These are phyloP conservation scores for Colletotrichum aenigma DNA, from an alignment of 2,329 filamentous ascomycete species.

Conservation along the genomic window DNA sequence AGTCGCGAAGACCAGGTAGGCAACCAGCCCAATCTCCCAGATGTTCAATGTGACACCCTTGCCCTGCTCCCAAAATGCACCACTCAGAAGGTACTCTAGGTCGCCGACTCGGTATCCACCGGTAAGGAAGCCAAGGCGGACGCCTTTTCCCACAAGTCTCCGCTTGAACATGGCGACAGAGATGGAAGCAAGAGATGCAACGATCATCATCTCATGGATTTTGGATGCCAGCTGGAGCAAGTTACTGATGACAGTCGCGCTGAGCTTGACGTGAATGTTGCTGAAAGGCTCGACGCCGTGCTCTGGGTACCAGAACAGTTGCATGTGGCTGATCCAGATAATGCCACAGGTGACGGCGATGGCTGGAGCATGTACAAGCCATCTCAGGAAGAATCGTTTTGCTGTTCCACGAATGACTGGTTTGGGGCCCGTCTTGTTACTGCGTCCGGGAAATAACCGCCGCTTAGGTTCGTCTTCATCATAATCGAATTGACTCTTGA, in stretches of 20 bases:
- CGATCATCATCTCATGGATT: background rate
- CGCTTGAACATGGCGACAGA: background rate
- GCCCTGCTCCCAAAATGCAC: background rate
- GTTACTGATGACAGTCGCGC: background rate
- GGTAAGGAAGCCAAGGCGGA: conserved; percentile 3
- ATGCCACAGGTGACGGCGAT: background rate
- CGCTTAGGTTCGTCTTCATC: background rate
- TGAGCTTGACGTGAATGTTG: background rate
- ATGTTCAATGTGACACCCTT: background rate
- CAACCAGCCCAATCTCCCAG: background rate
- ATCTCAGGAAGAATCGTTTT: background rate
- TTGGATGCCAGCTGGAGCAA: background rate
- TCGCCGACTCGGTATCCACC: conserved; percentile 14
- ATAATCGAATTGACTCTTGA: background rate
- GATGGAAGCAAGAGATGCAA: conserved; percentile 1
- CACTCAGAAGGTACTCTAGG: background rate
- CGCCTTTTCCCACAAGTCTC: background rate
- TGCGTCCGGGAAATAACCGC: background rate
- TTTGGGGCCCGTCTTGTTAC: background rate
- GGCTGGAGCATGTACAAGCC: background rate
- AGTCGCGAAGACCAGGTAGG: background rate
- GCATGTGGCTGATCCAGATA: background rate
- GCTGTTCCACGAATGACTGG: background rate
- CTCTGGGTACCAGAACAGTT: background rate
- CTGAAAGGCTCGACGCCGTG: background rate